phyloP scores from a whole-genome alignment of 192 early-diverging fungal species.

The Chytriomyces confervae region DNA sequence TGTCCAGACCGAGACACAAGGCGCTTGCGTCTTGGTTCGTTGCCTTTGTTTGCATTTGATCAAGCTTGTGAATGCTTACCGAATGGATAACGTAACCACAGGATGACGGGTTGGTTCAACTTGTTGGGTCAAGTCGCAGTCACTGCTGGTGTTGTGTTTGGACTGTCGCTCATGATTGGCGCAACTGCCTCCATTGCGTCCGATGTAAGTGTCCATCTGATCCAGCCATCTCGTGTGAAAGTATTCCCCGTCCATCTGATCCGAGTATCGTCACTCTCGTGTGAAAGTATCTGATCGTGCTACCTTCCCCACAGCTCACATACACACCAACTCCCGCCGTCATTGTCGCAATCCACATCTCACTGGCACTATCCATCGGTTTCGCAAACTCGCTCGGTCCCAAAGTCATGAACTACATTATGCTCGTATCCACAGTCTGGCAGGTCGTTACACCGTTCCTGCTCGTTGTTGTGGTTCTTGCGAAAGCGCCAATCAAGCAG shows the following conservation, averaged over 20 bases:
- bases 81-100: background rate
- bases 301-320: constrained; percentile 1
- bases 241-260: background rate
- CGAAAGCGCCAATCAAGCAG: constrained; percentile 35
- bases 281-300: background rate
- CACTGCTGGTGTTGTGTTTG: constrained; percentile 27
- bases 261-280: too few species aligned
- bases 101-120: constrained; percentile 48
- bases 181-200: constrained; percentile 31
- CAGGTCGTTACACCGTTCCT: constrained; percentile 45
- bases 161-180: constrained; percentile 27
- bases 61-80: background rate
- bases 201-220: background rate
- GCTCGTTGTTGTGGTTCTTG: constrained; percentile 42
- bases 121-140: constrained; percentile 45
- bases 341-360: constrained; percentile 28
- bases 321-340: constrained; percentile 20
- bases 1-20: constrained; percentile 35
- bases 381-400: constrained; percentile 35
- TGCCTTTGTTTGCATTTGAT: background rate
- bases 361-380: constrained; percentile 6
- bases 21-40: constrained; percentile 35
- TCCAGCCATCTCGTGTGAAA: background rate
- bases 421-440: constrained; percentile 40
- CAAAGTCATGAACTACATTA: constrained; percentile 34